Evolutionary conservation across 495 filamentous ascomycete species (phyloP).

Genomic region (Hypoxylon rickii): DNA sequence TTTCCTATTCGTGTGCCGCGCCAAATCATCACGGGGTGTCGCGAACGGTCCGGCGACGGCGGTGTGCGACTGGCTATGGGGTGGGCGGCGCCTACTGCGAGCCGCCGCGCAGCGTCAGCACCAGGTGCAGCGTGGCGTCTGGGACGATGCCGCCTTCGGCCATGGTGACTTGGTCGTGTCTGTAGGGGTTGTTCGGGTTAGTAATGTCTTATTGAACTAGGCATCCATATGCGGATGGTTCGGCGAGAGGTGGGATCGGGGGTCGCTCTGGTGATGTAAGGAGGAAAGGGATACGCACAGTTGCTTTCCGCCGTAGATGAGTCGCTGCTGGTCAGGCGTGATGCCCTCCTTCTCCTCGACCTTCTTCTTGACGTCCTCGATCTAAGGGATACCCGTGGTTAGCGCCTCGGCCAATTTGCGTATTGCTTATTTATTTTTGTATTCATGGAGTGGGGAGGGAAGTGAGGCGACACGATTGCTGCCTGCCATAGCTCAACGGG

Average conservation of each 20-base stretch:
- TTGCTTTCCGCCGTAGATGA: constrained; percentile 97
- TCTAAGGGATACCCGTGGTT: constrained; percentile 52
- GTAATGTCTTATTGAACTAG: neutral
- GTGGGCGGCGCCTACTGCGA: constrained; percentile 15
- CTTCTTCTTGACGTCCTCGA: constrained; percentile 94
- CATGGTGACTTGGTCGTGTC: constrained; percentile 73
- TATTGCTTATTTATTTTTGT: neutral
- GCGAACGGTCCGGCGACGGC: too few species aligned
- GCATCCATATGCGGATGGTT: too few species aligned
- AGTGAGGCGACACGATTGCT: too few species aligned
- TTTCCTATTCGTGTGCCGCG: too few species aligned
- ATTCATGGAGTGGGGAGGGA: too few species aligned
- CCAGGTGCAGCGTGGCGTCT: constrained; percentile 91
- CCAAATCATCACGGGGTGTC: too few species aligned
- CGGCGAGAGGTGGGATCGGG: too few species aligned
- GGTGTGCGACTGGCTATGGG: neutral
- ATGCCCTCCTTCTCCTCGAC: constrained; percentile 99
- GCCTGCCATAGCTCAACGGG: neutral
- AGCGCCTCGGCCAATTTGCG: constrained; percentile 1
- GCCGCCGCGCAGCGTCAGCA: constrained; percentile 89
- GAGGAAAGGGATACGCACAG: constrained; percentile 66
- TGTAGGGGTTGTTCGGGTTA: constrained; percentile 53
- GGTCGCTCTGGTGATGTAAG: neutral
- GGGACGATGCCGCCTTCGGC: constrained; percentile 86
- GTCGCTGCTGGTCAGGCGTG: constrained; percentile 92